These are phyloP conservation scores for Syzygium aromaticum DNA, from an alignment of 345 rosid genomes.

Conservation along the genomic window DNA sequence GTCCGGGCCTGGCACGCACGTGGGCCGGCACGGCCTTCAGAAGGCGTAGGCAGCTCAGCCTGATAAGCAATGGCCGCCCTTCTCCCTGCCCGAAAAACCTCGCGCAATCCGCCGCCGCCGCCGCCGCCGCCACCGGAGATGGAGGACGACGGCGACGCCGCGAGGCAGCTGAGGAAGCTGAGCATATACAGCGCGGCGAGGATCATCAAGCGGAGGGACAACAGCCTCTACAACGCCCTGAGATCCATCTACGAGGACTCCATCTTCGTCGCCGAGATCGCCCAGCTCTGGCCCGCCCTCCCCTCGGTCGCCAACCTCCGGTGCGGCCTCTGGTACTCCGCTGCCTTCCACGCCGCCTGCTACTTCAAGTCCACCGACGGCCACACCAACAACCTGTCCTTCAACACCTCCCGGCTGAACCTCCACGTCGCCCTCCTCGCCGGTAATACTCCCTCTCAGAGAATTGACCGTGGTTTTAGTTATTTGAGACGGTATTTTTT, in stretches of 20 bases:
- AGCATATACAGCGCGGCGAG: conserved; percentile 87
- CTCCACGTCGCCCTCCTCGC: conserved; percentile 75
- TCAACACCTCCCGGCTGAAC: conserved; percentile 79
- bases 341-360: conserved; percentile 56
- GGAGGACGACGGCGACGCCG: conserved; percentile 8
- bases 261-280: conserved; percentile 68
- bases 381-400: conserved; percentile 81
- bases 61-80: background rate
- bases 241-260: conserved; percentile 83
- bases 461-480: background rate
- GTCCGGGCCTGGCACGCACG: background rate
- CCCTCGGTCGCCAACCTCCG: conserved; percentile 86
- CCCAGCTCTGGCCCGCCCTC: conserved; percentile 77
- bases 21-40: background rate
- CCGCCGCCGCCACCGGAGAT: background rate
- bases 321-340: conserved; percentile 93
- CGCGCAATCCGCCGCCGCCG: background rate
- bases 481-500: background rate
- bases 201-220: conserved; percentile 61
- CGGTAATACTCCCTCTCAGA: conserved; percentile 21
- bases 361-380: conserved; percentile 98
- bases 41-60: background rate
- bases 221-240: conserved; percentile 69
- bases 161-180: conserved; percentile 11
- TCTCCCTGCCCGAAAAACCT: background rate